Base-by-base conservation (phyloP, 768 basidiomycete species). In the Leucosporidium yakuticum region DNA sequence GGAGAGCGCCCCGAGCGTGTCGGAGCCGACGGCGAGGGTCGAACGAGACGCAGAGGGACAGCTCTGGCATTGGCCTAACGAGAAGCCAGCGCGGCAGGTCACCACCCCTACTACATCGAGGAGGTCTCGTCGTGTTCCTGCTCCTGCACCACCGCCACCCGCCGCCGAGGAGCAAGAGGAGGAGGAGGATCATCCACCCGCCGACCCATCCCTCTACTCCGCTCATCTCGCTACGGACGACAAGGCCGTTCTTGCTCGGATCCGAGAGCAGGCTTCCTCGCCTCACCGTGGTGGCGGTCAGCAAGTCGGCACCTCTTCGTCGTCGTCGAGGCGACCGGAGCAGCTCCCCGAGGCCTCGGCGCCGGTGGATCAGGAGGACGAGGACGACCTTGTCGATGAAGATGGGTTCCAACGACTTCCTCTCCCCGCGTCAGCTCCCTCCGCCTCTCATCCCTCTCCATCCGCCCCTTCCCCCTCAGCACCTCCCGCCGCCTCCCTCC, bases 171-270 rank as follows among this genome's bases (percentile, higher is more conserved):
- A 44, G 39, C 39, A 44, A 2, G 39, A 44, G 39, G 39, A 44
- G 39, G 39, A 44, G 39, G 69, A 64, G 19, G 59, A 53, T 6
- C 48, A 36, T 11, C 63, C 49, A 6, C 55, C 59, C 1, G 27
- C 63, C 62, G 69, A 70, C n/a, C 65, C 62, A 15, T 64, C 69
- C 6, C 20, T 67, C 25, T 71, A 39, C 53, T 23, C 64, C 6
- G 70, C 70, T 6, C 70, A 71, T 36, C 32, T 71, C 19, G 70
- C 70, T 17, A 68, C 70, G 9, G 70, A 71, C 64, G 70, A 71
- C 64, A 71, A 71, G 47, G 63, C 70, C 31, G 61, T 65, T 23
- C 50, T 71, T 0, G 60, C 67, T 1, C 66, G 70, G 5, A n/a
- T 71, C 2, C 47, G 70, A n/a, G 32, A n/a, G 36, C 62, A 36